phyloP scores from a whole-genome alignment of 2,329 filamentous ascomycete species.

The Alternaria novae-zelandiae region DNA sequence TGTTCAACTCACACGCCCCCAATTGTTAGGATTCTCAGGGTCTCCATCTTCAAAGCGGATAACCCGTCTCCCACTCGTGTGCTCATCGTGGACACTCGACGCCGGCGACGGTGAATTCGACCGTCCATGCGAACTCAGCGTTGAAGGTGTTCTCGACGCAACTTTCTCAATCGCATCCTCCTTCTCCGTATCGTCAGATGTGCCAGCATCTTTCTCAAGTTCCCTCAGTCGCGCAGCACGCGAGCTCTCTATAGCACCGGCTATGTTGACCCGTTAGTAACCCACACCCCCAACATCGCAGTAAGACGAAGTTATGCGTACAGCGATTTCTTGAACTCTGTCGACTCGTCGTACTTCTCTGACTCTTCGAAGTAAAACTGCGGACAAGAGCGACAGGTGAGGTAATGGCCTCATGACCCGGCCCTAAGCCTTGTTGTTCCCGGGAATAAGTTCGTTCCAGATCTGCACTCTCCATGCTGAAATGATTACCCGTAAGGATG shows the following conservation, averaged over 20 bases:
- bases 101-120: constrained; percentile 14
- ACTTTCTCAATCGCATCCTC: constrained; percentile 37
- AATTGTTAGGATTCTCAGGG: constrained; percentile 53
- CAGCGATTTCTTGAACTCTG: constrained; percentile 20
- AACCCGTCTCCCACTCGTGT: constrained; percentile 27
- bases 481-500: background rate
- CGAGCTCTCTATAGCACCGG: constrained; percentile 22
- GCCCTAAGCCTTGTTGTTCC: constrained; percentile 37
- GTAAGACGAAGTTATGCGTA: constrained; percentile 4
- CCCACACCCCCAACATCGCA: background rate
- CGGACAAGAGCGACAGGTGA: constrained; percentile 38
- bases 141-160: constrained; percentile 14
- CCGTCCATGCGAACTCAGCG: constrained; percentile 10
- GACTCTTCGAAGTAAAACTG: constrained; percentile 34
- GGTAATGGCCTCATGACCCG: constrained; percentile 29
- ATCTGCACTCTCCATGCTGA: constrained; percentile 28
- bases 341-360: constrained; percentile 16
- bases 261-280: constrained; percentile 14
- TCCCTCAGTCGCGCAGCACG: constrained; percentile 21
- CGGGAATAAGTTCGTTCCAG: constrained; percentile 45
- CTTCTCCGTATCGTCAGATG: constrained; percentile 29
- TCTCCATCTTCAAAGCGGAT: constrained; percentile 51
- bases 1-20: constrained; percentile 37
- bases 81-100: constrained; percentile 1
- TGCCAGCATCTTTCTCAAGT: constrained; percentile 32